Base-by-base conservation (phyloP, 257 asterid genomes). In the Solanum neorickii region DNA sequence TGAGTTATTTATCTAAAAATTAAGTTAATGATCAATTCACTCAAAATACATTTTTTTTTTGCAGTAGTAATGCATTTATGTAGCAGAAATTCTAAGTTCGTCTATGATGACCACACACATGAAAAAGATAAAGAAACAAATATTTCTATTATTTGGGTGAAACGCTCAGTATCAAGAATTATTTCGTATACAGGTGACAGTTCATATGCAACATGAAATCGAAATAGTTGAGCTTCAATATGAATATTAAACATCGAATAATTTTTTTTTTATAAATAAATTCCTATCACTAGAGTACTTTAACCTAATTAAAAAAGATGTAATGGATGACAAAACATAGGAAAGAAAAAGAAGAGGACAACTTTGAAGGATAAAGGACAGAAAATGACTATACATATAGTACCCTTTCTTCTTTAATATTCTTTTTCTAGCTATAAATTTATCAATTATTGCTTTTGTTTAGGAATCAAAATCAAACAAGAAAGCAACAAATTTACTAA, bases 221-320 rank as follows among this genome's bases (percentile, higher is more conserved):
- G 3, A 52, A 52, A 56, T 18, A 18, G 7, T 56, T 1, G 11
- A 18, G 1, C 11, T 56, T 2, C 3, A 18, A 18, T 56, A 4
- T 4, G 2, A 1, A 56, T 56, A 56, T 0, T 0, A 4, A 0
- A 56, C 11, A 56, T 5, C 2, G 2, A 0, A 52, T 52, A 1
- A 56, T 3, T 7, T 18, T 35, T 18, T 35, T 35, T 35, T 35
- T 35, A 6, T 7, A 56, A 56, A 56, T 7, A 2, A 56, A 23
- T 10, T 62, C 29, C 31, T n/a, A 62, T 62, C 31, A 4, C 7
- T 62, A 62, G 15, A 9, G 10, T 27, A 60, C 69, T 60, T 60
- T 60, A 60, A 60, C 25, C 42, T 70, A 33, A 70, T 70, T 33
- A 13, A 33, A 70, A 72, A 72, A 31, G 25, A 70, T 37, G 5